phyloP scores from a whole-genome alignment of 148 eudicot species.

The Rhododendron simsii region DNA sequence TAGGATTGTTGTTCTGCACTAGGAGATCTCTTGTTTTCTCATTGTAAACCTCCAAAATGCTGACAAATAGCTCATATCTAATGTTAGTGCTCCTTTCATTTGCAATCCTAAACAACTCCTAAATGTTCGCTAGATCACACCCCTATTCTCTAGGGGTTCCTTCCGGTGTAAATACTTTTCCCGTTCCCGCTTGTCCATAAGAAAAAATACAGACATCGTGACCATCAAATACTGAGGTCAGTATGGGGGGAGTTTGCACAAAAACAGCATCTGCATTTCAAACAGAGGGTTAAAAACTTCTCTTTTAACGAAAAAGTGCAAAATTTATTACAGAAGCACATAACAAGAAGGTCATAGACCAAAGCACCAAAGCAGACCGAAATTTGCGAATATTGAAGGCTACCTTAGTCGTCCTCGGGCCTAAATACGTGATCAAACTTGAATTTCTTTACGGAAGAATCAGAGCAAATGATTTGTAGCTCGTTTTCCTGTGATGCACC shows the following conservation, averaged over 20 bases:
- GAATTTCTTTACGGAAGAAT: slow-evolving; percentile 71
- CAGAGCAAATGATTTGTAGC: slow-evolving; percentile 56
- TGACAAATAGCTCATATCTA: slow-evolving; percentile 73
- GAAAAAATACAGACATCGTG: slow-evolving; percentile 94
- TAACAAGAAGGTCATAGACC: background rate
- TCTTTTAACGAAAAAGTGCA: background rate
- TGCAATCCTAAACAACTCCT: slow-evolving; percentile 65
- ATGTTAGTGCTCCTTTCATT: slow-evolving; percentile 42
- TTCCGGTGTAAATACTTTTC: slow-evolving; percentile 94
- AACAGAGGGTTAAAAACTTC: background rate
- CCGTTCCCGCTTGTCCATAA: slow-evolving; percentile 95
- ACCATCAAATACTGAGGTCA: slow-evolving; percentile 80
- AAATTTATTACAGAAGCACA: background rate
- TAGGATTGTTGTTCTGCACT: slow-evolving; percentile 53
- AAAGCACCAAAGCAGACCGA: background rate
- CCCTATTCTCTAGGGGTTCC: slow-evolving; percentile 76
- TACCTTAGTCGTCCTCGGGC: slow-evolving; percentile 82
- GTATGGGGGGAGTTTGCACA: slow-evolving; percentile 55
- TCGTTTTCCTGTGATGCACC: slow-evolving; percentile 67
- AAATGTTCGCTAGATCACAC: slow-evolving; percentile 79
- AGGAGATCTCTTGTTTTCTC: slow-evolving; percentile 88
- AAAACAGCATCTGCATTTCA: slow-evolving; percentile 64
- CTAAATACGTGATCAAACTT: slow-evolving; percentile 86
- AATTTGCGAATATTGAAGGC: background rate
- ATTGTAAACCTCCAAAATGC: slow-evolving; percentile 98